Evolutionary conservation across 2,329 filamentous ascomycete genomes (phyloP), one percentile per base, ranked within the genome.

Genomic region (Aspergillus caelatus): DNA sequence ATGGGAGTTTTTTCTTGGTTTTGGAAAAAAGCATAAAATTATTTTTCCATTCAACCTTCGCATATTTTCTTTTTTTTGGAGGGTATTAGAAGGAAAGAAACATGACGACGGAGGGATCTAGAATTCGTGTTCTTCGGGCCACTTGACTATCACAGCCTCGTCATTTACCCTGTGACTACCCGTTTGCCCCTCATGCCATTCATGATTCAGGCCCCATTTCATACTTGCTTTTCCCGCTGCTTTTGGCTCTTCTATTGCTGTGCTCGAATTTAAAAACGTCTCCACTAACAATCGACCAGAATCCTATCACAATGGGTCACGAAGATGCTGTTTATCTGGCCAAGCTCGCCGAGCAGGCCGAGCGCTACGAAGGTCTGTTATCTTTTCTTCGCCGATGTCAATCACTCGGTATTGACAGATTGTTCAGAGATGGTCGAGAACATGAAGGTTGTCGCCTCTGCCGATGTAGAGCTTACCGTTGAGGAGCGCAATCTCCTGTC

Each of bases 281-380:
- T 62, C 62, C 63, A 45, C 65, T 71, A 60, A 65, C 65, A 64
- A 46, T 57, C 54, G 26, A 67, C 45, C 68, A 77, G 72, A 75
- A 74, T 66, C 60, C 66, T 80, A 83, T 80, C 86, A 94, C 86
- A 86, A 98, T 98, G 94, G 93, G 92, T 89, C 93, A 97, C 88
- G 94, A 98, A 89, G 94, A 98, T 86, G 94, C 94, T 78, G 95
- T 99, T 80, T 98, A 98, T 84, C 91, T 98, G 82, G 95, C 95
- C 85, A 98, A 98, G 93, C 92, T 99, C 83, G 95, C 95, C 81
- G 95, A 99, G 91, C 95, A 99, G 90, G 95, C 95, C 83, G 95
- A 99, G 90, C 94, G 95, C 82, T 99, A 99, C 85, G 95, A 99
- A 88, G 95, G 95, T 98, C 85, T 78, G 87, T 78, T 30, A 57